Evolutionary conservation across 2,329 filamentous ascomycete species (phyloP).

Genomic region (Trichoderma sp.): DNA sequence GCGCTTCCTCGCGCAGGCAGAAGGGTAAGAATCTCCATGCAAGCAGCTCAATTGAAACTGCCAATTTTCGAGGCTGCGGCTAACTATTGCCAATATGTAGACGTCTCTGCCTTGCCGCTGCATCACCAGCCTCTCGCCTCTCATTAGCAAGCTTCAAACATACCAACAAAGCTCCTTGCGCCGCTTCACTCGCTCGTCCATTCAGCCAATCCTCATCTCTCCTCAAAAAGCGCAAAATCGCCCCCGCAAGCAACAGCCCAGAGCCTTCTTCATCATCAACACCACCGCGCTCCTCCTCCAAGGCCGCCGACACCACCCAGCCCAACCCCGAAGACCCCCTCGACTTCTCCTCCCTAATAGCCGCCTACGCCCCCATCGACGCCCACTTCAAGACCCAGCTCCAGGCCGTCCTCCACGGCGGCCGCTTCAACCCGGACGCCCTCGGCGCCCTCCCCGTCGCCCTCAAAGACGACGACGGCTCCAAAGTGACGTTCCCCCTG

Average conservation of each 20-base stretch:
- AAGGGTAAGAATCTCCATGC: constrained; percentile 29
- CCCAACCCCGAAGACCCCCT: constrained; percentile 48
- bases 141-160: background rate
- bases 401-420: constrained; percentile 45
- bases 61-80: background rate
- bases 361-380: constrained; percentile 46
- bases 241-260: constrained; percentile 37
- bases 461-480: constrained; percentile 36
- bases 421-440: constrained; percentile 54
- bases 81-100: background rate
- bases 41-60: background rate
- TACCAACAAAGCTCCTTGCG: background rate
- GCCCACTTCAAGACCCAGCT: constrained; percentile 49
- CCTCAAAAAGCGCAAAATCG: constrained; percentile 45
- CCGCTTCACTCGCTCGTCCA: constrained; percentile 27
- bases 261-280: background rate
- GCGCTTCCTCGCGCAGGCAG: constrained; percentile 31
- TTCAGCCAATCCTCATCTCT: constrained; percentile 37
- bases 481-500: constrained; percentile 47
- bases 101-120: background rate
- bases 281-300: constrained; percentile 26
- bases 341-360: constrained; percentile 52
- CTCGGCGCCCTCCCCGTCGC: constrained; percentile 50
- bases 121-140: background rate
- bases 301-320: constrained; percentile 30